A percentile compares a stretch with the other conserved stretches of the same genome.
Evolutionary conservation across 164 flowering plant species (phyloP).

Genomic region (Annona cherimola): DNA sequence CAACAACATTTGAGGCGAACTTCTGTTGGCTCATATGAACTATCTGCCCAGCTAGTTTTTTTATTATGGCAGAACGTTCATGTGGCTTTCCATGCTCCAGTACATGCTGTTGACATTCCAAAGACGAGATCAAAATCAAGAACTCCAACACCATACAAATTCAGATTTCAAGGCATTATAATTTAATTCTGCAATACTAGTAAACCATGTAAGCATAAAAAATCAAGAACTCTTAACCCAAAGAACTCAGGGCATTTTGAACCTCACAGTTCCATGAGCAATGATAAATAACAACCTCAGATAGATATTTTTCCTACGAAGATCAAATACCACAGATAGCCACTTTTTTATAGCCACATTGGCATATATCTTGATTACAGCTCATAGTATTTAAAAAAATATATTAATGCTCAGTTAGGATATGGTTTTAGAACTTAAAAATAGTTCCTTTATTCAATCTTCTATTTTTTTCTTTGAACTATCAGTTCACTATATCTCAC

Average conservation of each 20-base stretch:
- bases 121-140: slow-evolving; percentile 5
- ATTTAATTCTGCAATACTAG: not conserved
- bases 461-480: too few relatives aligned
- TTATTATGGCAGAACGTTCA: slow-evolving; percentile 70
- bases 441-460: too few relatives aligned
- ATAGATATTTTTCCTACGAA: too few relatives aligned
- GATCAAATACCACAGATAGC: too few relatives aligned
- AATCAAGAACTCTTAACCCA: not conserved
- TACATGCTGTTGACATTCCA: slow-evolving; percentile 59
- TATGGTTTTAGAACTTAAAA: too few relatives aligned
- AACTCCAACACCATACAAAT: not conserved
- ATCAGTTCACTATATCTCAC: too few relatives aligned
- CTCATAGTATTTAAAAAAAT: too few relatives aligned
- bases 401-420: too few relatives aligned
- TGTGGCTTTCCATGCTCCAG: slow-evolving; percentile 88
- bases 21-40: slow-evolving; percentile 96
- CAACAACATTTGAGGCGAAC: slow-evolving; percentile 87
- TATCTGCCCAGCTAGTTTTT: slow-evolving; percentile 63
- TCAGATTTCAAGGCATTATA: not conserved
- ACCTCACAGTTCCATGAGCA: not conserved
- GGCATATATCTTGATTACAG: too few relatives aligned
- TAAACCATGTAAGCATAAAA: not conserved
- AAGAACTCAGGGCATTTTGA: not conserved
- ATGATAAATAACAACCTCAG: too few relatives aligned
- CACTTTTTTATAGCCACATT: too few relatives aligned